Percentiles rank a stretch among this genome's conserved stretches.
These are phyloP conservation scores for Scutellospora calospora DNA, from an alignment of 371 early-diverging fungal species.

Conservation along the genomic window DNA sequence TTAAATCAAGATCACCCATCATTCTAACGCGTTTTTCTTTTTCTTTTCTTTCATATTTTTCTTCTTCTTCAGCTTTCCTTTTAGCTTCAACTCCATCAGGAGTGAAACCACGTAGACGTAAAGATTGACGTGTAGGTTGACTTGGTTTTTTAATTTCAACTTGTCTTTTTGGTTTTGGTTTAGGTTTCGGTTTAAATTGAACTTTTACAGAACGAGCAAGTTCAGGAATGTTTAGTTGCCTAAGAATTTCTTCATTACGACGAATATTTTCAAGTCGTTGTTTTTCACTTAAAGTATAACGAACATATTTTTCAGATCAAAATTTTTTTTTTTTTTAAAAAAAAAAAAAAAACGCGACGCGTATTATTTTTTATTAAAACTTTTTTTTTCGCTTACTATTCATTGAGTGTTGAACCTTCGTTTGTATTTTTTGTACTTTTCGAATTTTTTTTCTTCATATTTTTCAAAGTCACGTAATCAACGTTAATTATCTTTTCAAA, in stretches of 20 bases:
- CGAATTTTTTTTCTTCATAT: background rate
- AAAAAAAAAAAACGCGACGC: background rate
- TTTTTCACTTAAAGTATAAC: slow-evolving; percentile 24
- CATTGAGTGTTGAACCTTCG: background rate
- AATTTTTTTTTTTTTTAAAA: background rate
- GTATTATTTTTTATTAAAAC: background rate
- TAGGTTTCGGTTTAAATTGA: background rate
- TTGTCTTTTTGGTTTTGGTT: background rate
- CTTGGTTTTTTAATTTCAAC: background rate
- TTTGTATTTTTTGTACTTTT: background rate
- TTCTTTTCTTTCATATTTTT: background rate
- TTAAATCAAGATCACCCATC: slow-evolving; percentile 5
- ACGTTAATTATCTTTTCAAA: background rate
- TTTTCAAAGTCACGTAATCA: background rate
- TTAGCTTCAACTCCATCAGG: slow-evolving; percentile 6
- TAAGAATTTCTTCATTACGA: slow-evolving; percentile 35
- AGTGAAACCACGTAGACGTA: slow-evolving; percentile 26
- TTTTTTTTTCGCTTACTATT: background rate
- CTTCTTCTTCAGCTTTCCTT: background rate
- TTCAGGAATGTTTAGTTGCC: slow-evolving; percentile 19
- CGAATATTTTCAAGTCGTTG: slow-evolving; percentile 39
- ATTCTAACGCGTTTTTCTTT: background rate
- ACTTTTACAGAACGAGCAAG: background rate
- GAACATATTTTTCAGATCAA: background rate
- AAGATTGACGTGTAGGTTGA: slow-evolving; percentile 29